These are phyloP conservation scores for Phytophthora sojae DNA, from an alignment of 352 stramenopile genomes.

Conservation along the genomic window DNA sequence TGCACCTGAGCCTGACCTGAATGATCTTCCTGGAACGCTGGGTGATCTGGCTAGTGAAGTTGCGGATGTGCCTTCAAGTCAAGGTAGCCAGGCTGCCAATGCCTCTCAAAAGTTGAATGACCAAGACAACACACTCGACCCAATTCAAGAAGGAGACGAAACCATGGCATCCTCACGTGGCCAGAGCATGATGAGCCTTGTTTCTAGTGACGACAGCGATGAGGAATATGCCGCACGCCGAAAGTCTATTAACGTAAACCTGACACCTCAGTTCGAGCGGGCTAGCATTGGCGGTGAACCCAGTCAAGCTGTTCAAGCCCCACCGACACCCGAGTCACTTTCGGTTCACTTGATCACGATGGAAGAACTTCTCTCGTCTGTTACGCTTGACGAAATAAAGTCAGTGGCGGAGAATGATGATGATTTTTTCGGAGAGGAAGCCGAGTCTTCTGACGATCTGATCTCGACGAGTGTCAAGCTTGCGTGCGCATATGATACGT, in stretches of 20 bases:
- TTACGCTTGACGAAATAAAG: conserved; percentile 36
- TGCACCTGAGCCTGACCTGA: conserved; percentile 25
- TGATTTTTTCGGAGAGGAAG: conserved; percentile 35
- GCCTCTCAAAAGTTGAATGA: conserved; percentile 21
- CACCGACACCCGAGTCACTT: conserved; percentile 12
- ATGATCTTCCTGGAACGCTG: conserved; percentile 37
- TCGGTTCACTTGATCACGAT: conserved; percentile 47
- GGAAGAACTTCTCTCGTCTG: conserved; percentile 47
- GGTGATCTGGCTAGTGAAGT: conserved; percentile 40
- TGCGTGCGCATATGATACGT: conserved; percentile 47
- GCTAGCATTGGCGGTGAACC: conserved; percentile 46
- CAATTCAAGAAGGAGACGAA: conserved; percentile 75
- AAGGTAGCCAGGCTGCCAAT: conserved; percentile 16
- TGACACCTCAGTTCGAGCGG: conserved; percentile 77
- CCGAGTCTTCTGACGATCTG: conserved; percentile 3
- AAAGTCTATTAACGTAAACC: conserved; percentile 75
- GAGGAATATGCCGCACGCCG: conserved; percentile 55
- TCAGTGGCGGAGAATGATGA: conserved; percentile 14
- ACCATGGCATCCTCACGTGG: conserved; percentile 51
- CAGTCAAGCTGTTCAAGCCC: conserved; percentile 16
- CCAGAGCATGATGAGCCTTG: conserved; percentile 84
- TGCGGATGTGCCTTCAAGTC: conserved; percentile 21
- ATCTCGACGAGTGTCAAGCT: conserved; percentile 41
- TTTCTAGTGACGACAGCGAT: conserved; percentile 67
- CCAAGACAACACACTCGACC: conserved; percentile 60